These are phyloP conservation scores for Bipolaris cookei DNA, from an alignment of 2,329 filamentous ascomycete genomes.

Conservation along the genomic window DNA sequence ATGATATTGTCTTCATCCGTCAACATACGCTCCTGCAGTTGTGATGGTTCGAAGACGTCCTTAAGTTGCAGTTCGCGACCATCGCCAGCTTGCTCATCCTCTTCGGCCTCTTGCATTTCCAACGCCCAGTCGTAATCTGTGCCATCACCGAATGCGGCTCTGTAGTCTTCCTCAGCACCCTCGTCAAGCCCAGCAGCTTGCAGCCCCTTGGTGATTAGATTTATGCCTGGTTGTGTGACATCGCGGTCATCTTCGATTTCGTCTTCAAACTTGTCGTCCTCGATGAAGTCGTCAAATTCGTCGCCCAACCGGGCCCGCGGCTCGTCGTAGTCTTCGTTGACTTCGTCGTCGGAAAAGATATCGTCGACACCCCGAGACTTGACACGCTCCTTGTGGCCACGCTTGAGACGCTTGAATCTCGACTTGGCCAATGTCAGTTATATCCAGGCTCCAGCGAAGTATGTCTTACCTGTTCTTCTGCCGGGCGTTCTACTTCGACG, in stretches of 20 bases:
- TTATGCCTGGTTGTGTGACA: constrained; percentile 79
- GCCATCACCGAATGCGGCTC: constrained; percentile 92
- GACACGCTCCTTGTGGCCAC: constrained; percentile 76
- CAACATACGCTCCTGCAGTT: constrained; percentile 90
- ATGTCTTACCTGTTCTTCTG: constrained; percentile 68
- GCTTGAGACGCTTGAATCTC: constrained; percentile 96
- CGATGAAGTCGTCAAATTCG: constrained; percentile 78
- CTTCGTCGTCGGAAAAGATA: constrained; percentile 96
- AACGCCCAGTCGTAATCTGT: constrained; percentile 96
- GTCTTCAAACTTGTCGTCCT: constrained; percentile 81
- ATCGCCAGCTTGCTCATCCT: constrained; percentile 76
- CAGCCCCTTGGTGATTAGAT: constrained; percentile 71
- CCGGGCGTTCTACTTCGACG: constrained; percentile 73
- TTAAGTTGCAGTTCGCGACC: constrained; percentile 90
- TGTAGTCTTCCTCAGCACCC: constrained; percentile 93
- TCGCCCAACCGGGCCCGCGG: constrained; percentile 40
- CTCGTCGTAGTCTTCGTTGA: constrained; percentile 62
- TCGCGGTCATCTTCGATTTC: constrained; percentile 88
- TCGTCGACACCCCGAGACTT: constrained; percentile 78
- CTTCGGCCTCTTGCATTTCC: constrained; percentile 82
- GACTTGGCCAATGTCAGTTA: constrained; percentile 59
- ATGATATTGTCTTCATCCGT: constrained; percentile 96
- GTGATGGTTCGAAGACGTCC: constrained; percentile 96
- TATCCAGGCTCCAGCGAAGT: constrained; percentile 4
- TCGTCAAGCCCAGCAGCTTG: constrained; percentile 88